Percentiles rank a stretch among this genome's conserved stretches.
Conservation (phyloP, 441 rosid species). For the Aleurites moluccanus region DNA sequence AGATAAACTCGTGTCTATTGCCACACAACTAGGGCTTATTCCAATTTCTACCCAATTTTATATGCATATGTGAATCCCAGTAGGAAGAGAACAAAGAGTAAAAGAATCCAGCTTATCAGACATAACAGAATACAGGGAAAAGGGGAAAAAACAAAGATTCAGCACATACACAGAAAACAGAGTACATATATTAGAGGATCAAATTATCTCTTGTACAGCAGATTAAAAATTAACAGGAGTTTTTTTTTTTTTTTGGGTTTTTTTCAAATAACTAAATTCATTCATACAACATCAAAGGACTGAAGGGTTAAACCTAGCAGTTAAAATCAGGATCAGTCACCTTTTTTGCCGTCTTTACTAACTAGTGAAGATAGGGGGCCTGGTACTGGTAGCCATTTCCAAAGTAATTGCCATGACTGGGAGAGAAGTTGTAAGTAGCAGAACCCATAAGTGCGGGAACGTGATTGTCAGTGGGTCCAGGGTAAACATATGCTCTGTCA, state of each 20-base stretch:
- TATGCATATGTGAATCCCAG: too few relatives aligned
- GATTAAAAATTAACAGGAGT: constrained; percentile 46
- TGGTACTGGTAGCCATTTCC: constrained; percentile 91
- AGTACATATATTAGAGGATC: constrained; percentile 61
- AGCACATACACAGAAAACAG: constrained; percentile 42
- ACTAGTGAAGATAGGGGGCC: constrained; percentile 81
- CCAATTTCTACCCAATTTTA: not conserved
- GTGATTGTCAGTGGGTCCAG: constrained; percentile 64
- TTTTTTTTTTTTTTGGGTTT: too few relatives aligned
- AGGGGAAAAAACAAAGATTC: not conserved
- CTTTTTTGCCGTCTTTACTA: constrained; percentile 46
- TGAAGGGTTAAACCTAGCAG: constrained; percentile 68
- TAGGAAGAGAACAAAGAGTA: not conserved
- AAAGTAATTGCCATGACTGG: constrained; percentile 77
- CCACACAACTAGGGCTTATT: not conserved
- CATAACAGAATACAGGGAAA: not conserved
- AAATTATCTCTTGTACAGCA: constrained; percentile 48
- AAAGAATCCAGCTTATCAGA: not conserved
- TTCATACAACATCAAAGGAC: constrained; percentile 54
- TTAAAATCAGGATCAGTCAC: constrained; percentile 63
- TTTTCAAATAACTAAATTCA: constrained; percentile 57
- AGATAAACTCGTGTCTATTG: not conserved
- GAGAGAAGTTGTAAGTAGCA: constrained; percentile 68
- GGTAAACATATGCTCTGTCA: constrained; percentile 67
- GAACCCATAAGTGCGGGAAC: constrained; percentile 51